Conservation (phyloP, 495 filamentous ascomycete species). For the Chaetomium tenue region DNA sequence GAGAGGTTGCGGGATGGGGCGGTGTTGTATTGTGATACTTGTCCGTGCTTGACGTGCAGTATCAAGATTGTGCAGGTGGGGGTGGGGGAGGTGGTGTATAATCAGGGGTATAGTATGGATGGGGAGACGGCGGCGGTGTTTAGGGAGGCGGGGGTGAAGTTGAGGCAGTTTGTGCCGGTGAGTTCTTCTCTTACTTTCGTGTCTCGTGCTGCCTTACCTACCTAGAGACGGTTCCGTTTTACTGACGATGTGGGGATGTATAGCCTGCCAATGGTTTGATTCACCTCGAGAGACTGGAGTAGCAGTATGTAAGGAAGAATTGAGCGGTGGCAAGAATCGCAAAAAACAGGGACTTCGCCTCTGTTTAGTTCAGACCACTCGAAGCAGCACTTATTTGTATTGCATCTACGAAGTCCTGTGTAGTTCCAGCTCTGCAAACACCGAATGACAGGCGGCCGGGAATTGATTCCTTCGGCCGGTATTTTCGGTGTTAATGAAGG, state of each 20-base stretch:
- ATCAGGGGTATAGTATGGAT: constrained; percentile 92
- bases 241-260: not conserved
- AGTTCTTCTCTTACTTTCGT: constrained; percentile 33
- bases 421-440: too few relatives aligned
- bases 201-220: not conserved
- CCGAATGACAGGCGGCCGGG: too few relatives aligned
- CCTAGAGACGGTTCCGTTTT: not conserved
- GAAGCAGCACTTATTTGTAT: too few relatives aligned
- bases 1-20: constrained; percentile 79
- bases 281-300: constrained; percentile 49
- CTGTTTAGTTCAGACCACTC: too few relatives aligned
- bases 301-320: constrained; percentile 18
- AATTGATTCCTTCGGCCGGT: not conserved
- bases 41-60: constrained; percentile 95
- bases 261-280: constrained; percentile 56
- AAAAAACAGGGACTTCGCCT: not conserved
- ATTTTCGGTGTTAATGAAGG: too few relatives aligned
- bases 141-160: constrained; percentile 66
- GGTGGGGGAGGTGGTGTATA: constrained; percentile 92
- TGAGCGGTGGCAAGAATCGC: not conserved
- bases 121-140: constrained; percentile 77
- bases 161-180: constrained; percentile 82
- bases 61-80: constrained; percentile 97
- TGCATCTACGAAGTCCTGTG: too few relatives aligned
- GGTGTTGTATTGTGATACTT: constrained; percentile 93